A percentile compares a stretch with the other conserved stretches of the same genome.
phyloP scores from a whole-genome alignment of 306 rosid genomes.

The Rosa lucieae region DNA sequence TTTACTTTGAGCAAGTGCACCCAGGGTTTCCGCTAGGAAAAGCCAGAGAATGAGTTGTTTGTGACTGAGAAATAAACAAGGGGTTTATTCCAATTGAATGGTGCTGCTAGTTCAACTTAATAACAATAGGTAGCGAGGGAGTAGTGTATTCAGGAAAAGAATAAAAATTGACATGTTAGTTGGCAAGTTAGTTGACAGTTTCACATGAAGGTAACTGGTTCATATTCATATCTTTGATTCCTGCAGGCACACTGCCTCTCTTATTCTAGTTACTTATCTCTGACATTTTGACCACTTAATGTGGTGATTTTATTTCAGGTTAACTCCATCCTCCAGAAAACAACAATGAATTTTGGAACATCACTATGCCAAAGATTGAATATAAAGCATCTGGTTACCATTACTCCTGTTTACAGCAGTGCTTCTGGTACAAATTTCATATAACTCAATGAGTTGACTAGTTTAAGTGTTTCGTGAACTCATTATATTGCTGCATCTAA shows the following conservation, averaged over 20 bases:
- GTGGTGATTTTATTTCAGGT: slow-evolving; percentile 24
- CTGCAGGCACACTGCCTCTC: background rate
- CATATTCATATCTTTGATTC: background rate
- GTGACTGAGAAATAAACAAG: too few species aligned
- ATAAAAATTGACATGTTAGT: background rate
- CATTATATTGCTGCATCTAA: slow-evolving; percentile 14
- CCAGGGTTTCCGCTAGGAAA: background rate
- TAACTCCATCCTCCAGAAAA: background rate
- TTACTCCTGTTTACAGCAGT: slow-evolving; percentile 56
- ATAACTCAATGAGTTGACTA: slow-evolving; percentile 7
- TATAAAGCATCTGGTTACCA: slow-evolving; percentile 59
- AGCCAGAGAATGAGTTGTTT: too few species aligned
- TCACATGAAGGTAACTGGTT: background rate
- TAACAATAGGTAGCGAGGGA: background rate
- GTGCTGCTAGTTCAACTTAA: background rate
- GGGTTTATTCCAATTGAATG: background rate
- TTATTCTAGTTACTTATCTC: background rate
- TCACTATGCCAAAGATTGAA: slow-evolving; percentile 62
- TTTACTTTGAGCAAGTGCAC: background rate
- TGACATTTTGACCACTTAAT: background rate
- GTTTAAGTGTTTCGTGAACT: slow-evolving; percentile 3
- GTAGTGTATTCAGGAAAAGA: background rate
- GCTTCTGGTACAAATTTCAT: slow-evolving; percentile 47
- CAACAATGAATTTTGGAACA: slow-evolving; percentile 54
- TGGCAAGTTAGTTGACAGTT: background rate